These are phyloP conservation scores for Amyloporia xantha DNA, from an alignment of 768 basidiomycete species.

Conservation along the genomic window DNA sequence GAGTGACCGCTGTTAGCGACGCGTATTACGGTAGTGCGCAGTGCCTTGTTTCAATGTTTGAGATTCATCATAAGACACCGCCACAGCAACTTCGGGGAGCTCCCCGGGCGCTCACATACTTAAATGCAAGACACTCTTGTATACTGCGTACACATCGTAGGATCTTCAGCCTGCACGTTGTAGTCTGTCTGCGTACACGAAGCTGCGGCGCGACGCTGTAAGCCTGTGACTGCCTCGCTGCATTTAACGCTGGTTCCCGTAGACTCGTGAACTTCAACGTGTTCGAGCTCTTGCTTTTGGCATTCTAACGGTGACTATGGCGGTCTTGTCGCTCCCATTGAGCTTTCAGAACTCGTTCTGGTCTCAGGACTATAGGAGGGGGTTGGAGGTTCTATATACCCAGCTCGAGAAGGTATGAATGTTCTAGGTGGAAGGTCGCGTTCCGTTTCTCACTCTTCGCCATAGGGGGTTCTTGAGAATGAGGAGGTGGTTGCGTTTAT, in stretches of 20 bases:
- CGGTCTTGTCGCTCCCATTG: constrained; percentile 83
- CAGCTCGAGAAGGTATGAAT: constrained; percentile 68
- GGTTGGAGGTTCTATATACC: constrained; percentile 69
- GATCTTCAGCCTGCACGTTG: not conserved
- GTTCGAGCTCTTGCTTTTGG: not conserved
- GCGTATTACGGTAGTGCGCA: too few species aligned
- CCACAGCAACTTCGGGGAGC: too few species aligned
- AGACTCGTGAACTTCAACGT: too few species aligned
- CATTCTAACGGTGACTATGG: constrained; percentile 41
- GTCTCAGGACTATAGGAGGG: constrained; percentile 84
- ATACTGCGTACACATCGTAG: not conserved
- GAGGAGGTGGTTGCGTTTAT: constrained; percentile 80
- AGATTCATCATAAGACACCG: too few species aligned
- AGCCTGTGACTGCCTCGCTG: not conserved
- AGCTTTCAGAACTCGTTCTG: constrained; percentile 92
- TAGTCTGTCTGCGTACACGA: not conserved
- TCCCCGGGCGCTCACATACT: too few species aligned
- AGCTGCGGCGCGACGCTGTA: not conserved
- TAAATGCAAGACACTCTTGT: too few species aligned
- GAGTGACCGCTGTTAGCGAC: too few species aligned
- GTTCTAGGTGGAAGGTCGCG: not conserved
- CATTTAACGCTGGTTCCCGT: not conserved
- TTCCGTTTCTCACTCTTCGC: constrained; percentile 11
- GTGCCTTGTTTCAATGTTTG: too few species aligned
- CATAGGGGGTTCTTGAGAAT: constrained; percentile 76